These are phyloP conservation scores for Plenodomus tracheiphilus DNA, from an alignment of 2,329 filamentous ascomycete species.

Conservation along the genomic window DNA sequence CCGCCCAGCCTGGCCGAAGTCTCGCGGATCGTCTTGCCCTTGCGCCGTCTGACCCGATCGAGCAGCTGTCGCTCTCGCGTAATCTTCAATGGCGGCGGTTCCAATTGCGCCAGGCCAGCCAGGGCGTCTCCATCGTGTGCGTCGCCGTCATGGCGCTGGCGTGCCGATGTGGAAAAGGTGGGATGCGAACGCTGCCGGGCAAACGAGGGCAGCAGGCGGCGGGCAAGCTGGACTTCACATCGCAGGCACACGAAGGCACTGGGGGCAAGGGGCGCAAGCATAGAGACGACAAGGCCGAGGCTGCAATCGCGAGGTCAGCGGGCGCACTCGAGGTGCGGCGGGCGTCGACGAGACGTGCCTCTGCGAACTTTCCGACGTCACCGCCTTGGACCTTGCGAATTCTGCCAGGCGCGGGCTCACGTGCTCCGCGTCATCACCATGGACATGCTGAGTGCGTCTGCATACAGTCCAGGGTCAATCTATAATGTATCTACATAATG, in stretches of 20 bases:
- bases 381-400: conserved; percentile 26
- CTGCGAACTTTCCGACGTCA: conserved; percentile 27
- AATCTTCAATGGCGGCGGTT: conserved; percentile 5
- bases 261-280: conserved; percentile 42
- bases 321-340: too few relatives aligned
- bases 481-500: background rate
- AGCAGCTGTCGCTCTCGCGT: conserved; percentile 17
- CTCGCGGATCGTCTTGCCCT: conserved; percentile 31
- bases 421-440: conserved; percentile 25
- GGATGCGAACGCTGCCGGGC: conserved; percentile 20
- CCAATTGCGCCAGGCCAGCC: conserved; percentile 3
- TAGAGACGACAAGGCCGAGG: conserved; percentile 21
- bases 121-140: conserved; percentile 23
- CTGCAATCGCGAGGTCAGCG: conserved; percentile 3
- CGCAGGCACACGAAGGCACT: conserved; percentile 45
- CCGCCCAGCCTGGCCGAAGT: conserved; percentile 33
- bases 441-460: too few relatives aligned
- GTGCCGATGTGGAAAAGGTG: conserved; percentile 33
- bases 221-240: conserved; percentile 41
- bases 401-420: conserved; percentile 41
- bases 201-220: conserved; percentile 18
- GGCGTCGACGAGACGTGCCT: conserved; percentile 7
- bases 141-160: conserved; percentile 16
- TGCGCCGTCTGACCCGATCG: conserved; percentile 23
- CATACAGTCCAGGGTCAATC: too few relatives aligned